Base-by-base conservation (phyloP, 371 early-diverging fungal species). In the Rhizopus delemar region DNA sequence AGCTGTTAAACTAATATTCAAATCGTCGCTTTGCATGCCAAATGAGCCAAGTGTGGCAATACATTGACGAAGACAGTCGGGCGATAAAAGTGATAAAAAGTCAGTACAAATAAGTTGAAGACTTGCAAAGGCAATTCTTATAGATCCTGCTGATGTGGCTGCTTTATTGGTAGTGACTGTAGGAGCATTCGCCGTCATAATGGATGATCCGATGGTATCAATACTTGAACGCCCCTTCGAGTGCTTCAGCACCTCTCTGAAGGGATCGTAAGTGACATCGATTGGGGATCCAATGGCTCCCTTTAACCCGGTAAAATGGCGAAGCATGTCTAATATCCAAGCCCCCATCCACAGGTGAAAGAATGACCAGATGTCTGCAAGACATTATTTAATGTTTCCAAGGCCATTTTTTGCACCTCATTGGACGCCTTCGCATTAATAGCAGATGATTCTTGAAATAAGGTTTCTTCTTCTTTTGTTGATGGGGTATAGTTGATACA, bases 81-180 rank as follows among this genome's bases (percentile, higher is more conserved):
- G 90, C 13, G 84, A 80, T 65, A 98, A 71, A 3, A 90, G 77
- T 3, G 92, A 81, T 33, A 99, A 60, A 61, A 96, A 96, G 66
- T 99, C 98, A 4, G 93, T 90, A 70, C 96, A 96, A n/a, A 99
- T 93, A 29, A 98, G 71, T 70, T 98, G 96, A 43, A 98, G 70
- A 55, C 90, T 93, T 3, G 97, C 90, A 61, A 98, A 97, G 3
- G 93, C 96, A 32, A 90, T 79, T 11, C 93, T 87, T 57, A 96
- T 88, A 11, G 97, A 78, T 1, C 85, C 85, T 15, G 76, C 63
- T 2, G 78, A 56, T 4, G 52, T 58, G 12, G 46, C 58, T 39
- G 69, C 62, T 36, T 71, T 71, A 3, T 51, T 35, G 15, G 51
- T 56, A 0, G 78, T 62, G 13, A 71, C 53, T 4, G 59, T 13